Conservation (phyloP, 441 rosid species). For the Erodium chrysanthum region DNA sequence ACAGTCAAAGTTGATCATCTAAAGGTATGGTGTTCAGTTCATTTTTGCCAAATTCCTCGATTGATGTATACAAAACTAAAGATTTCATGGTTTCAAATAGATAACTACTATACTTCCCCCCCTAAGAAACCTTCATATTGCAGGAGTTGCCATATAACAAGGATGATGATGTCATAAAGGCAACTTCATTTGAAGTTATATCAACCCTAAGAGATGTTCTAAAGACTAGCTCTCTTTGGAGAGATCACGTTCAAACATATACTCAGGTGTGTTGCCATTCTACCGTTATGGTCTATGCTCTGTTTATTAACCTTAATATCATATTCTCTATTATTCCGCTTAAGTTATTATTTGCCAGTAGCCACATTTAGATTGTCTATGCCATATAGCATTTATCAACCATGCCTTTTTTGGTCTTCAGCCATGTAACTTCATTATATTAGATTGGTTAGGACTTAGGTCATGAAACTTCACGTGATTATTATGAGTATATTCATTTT, state of each 20-base stretch:
- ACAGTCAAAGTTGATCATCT: slow-evolving; percentile 96
- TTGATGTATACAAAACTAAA: slow-evolving; percentile 1
- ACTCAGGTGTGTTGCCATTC: slow-evolving; percentile 47
- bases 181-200: slow-evolving; percentile 94
- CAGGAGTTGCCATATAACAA: slow-evolving; percentile 88
- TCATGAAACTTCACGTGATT: no score
- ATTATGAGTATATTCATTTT: no score
- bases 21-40: slow-evolving; percentile 41
- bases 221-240: slow-evolving; percentile 85
- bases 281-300: not conserved
- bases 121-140: slow-evolving; percentile 16
- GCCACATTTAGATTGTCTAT: no score
- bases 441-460: no score
- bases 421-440: no score
- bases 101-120: slow-evolving; percentile 11
- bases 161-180: slow-evolving; percentile 96
- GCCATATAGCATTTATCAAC: no score
- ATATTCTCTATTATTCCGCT: no score
- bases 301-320: no score
- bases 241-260: slow-evolving; percentile 94
- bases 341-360: no score
- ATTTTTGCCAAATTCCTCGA: slow-evolving; percentile 9
- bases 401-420: no score
- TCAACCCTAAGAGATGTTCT: slow-evolving; percentile 90
- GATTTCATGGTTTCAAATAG: slow-evolving; percentile 6